phyloP scores from a whole-genome alignment of 352 stramenopile species.

The Phytophthora fragariae region DNA sequence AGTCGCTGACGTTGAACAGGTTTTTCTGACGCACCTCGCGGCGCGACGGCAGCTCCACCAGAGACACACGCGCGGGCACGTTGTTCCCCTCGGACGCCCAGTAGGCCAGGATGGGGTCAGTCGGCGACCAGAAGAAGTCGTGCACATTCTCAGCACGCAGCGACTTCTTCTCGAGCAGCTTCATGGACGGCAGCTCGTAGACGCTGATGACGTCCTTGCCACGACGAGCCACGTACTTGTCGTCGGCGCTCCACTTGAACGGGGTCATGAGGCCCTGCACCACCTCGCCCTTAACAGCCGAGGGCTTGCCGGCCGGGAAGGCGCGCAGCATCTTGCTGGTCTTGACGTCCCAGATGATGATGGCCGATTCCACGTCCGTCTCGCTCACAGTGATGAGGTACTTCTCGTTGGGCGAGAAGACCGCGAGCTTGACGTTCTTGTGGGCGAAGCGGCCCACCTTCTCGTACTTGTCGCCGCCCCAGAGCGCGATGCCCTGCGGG shows the following conservation, averaged over 20 bases:
- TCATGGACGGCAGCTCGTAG: constrained; percentile 97
- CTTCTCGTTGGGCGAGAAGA: constrained; percentile 97
- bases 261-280: constrained; percentile 84
- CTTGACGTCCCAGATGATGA: constrained; percentile 97
- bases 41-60: constrained; percentile 96
- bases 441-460: constrained; percentile 98
- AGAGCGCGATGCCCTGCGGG: constrained; percentile 97
- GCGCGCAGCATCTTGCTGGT: constrained; percentile 87
- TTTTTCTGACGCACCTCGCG: constrained; percentile 98
- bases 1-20: constrained; percentile 97
- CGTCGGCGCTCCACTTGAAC: constrained; percentile 97
- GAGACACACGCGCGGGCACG: constrained; percentile 96
- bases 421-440: constrained; percentile 93
- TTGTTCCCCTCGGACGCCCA: constrained; percentile 96
- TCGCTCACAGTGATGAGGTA: constrained; percentile 98
- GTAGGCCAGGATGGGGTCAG: constrained; percentile 95
- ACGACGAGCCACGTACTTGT: constrained; percentile 96
- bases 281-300: constrained; percentile 73
- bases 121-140: constrained; percentile 99
- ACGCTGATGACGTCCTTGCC: constrained; percentile 94
- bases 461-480: constrained; percentile 97
- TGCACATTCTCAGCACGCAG: constrained; percentile 94
- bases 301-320: constrained; percentile 85
- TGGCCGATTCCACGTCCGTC: constrained; percentile 92
- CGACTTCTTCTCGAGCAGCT: constrained; percentile 98